Conservation (phyloP, 2,329 filamentous ascomycete genomes). For the Claviceps pazoutovae region DNA sequence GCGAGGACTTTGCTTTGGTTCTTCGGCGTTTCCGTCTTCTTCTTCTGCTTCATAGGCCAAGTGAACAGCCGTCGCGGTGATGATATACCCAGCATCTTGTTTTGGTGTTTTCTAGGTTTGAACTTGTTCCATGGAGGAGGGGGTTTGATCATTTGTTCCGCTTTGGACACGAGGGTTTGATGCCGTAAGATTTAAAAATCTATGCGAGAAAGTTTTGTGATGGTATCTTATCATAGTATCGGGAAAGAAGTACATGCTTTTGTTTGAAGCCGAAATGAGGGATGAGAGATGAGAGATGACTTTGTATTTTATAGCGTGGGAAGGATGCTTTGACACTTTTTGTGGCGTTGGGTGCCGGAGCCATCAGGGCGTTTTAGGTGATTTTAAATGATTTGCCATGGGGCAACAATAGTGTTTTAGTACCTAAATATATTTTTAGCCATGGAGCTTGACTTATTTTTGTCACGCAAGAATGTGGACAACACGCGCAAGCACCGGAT, state of each 20-base stretch:
- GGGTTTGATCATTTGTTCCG: slow-evolving; percentile 1
- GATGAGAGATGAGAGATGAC: slow-evolving; percentile 3
- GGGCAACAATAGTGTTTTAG: background rate
- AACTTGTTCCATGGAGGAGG: slow-evolving; percentile 10
- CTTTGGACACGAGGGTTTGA: slow-evolving; percentile 3
- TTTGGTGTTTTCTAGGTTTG: background rate
- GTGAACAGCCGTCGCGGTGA: slow-evolving; percentile 8
- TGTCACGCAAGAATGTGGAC: background rate
- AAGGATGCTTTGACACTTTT: slow-evolving; percentile 2
- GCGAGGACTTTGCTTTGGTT: slow-evolving; percentile 14
- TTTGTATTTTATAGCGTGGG: slow-evolving; percentile 8
- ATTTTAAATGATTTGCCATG: slow-evolving; percentile 3
- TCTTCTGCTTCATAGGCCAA: slow-evolving; percentile 3
- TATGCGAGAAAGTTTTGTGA: slow-evolving; percentile 2
- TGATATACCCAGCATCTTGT: slow-evolving; percentile 17
- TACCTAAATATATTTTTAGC: slow-evolving; percentile 10
- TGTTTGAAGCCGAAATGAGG: slow-evolving; percentile 4
- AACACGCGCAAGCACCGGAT: background rate
- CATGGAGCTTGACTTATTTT: slow-evolving; percentile 4
- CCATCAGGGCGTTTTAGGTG: background rate
- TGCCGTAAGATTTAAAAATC: slow-evolving; percentile 8
- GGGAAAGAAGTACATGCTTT: slow-evolving; percentile 5
- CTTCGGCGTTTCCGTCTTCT: slow-evolving; percentile 15
- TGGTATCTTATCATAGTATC: slow-evolving; percentile 6
- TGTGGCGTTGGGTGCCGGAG: background rate